Base-by-base conservation (phyloP, 2,329 filamentous ascomycete species). In the Onygenales sp. region DNA sequence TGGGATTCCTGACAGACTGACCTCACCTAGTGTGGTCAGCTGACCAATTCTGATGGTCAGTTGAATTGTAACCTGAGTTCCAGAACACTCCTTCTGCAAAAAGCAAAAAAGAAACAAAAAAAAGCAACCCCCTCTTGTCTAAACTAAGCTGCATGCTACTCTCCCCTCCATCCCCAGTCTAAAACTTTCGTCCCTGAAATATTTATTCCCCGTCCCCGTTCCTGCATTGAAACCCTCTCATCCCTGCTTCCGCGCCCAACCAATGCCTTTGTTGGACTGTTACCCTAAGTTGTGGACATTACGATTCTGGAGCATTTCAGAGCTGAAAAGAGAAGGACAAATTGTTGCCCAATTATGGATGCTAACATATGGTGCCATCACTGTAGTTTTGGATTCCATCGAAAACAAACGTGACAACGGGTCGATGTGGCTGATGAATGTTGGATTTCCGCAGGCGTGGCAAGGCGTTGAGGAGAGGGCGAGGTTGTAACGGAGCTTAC, bases 381-480 rank as follows among this genome's bases (percentile, higher is more conserved):
- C 47, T 47, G 56, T 57, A 72, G 70, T 65, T 39, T 62, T 65
- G 53, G 67, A 70, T 55, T 70, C 67, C 32, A 68, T 71, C 42
- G 59, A 65, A 27, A 27, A 27, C 21, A 27, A 27, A 27, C 21
- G 4, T 37, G 61, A 59, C 9, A 52, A 59, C 21, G 59, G 55
- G n/a, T 42, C 54, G 10, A 42, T 65, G 63, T 74, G 70, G 71
- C 60, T 74, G 31, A 64, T 67, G 11, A 69, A 65, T 21, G 61
- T 65, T 3, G 73, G 73, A 0, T 75, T 74, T 45, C 68, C 71
- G 34, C 63, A 71, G 58, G 69, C 72, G 13, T 75, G 73, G 73
- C 58, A 60, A 9, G 55, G 56, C 39, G 54, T 59, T n/a, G 52
- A 52, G 3, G 52, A 49, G 1, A 48, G 57, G 36, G 14, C 44